Evolutionary conservation across 1,284 basidiomycete genomes (phyloP).

Genomic region (Boletellus sp.): DNA sequence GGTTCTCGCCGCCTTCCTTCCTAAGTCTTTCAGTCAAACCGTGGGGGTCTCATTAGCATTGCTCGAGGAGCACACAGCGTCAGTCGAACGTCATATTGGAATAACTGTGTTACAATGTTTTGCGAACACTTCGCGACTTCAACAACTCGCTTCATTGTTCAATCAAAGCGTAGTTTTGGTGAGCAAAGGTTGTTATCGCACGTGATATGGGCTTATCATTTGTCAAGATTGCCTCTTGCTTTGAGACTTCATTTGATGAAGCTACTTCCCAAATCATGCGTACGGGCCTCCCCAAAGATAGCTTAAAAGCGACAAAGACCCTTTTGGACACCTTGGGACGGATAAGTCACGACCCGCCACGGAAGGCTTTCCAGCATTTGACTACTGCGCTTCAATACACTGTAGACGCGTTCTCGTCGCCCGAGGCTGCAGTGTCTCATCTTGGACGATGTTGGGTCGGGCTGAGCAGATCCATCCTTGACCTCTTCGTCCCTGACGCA

Average conservation of each 20-base stretch:
- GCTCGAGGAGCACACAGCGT: constrained; percentile 34
- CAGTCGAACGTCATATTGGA: constrained; percentile 35
- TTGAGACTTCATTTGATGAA: constrained; percentile 38
- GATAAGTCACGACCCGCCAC: constrained; percentile 25
- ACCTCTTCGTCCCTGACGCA: constrained; percentile 81
- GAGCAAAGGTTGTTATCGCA: constrained; percentile 10
- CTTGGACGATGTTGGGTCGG: constrained; percentile 67
- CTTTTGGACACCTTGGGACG: constrained; percentile 20
- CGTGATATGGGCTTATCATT: constrained; percentile 4
- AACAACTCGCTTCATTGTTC: constrained; percentile 41
- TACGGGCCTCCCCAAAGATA: constrained; percentile 1
- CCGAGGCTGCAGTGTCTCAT: constrained; percentile 7
- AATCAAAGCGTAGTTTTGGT: constrained; percentile 41
- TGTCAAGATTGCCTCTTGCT: constrained; percentile 40
- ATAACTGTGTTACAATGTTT: constrained; percentile 39
- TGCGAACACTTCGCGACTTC: constrained; percentile 34
- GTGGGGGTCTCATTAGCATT: constrained; percentile 27
- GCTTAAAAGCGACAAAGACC: constrained; percentile 8
- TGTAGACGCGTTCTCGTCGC: neutral
- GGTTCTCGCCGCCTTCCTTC: neutral
- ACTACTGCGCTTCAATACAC: constrained; percentile 4
- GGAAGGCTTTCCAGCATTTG: constrained; percentile 22
- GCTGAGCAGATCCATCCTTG: constrained; percentile 56
- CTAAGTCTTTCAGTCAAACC: constrained; percentile 17
- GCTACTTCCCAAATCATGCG: constrained; percentile 23